phyloP scores from a whole-genome alignment of 495 filamentous ascomycete genomes.

The Penicillium coprophilum region DNA sequence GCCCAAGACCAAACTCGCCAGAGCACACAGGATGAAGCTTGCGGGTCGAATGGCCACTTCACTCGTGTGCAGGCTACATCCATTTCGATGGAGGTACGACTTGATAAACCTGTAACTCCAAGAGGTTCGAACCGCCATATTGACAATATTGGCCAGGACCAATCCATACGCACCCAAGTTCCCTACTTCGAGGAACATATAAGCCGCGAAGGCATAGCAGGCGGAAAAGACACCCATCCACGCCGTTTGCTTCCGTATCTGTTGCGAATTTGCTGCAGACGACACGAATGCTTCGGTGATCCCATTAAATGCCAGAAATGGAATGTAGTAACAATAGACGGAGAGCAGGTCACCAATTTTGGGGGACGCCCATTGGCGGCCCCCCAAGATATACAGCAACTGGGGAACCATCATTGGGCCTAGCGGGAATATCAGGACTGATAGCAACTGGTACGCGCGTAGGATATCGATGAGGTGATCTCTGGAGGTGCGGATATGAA shows the following conservation, averaged over 20 bases:
- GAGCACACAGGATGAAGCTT: conserved; percentile 35
- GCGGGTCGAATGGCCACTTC: conserved; percentile 30
- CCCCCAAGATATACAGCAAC: conserved; percentile 70
- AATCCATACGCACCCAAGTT: conserved; percentile 73
- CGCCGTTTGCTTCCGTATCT: conserved; percentile 71
- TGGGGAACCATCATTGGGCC: conserved; percentile 72
- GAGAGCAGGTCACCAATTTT: conserved; percentile 69
- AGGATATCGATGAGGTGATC: conserved; percentile 37
- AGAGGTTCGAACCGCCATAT: conserved; percentile 76
- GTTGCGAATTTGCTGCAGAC: conserved; percentile 66
- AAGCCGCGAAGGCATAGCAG: conserved; percentile 70
- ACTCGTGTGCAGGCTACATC: conserved; percentile 29
- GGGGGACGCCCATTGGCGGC: conserved; percentile 64
- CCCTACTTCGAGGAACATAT: conserved; percentile 63
- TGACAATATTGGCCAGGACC: conserved; percentile 80
- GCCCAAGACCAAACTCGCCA: conserved; percentile 34
- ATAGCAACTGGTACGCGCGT: conserved; percentile 56
- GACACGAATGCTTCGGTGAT: conserved; percentile 90
- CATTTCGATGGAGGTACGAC: conserved; percentile 53
- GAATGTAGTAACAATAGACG: conserved; percentile 87
- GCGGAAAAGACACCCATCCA: conserved; percentile 81
- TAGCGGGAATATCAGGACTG: conserved; percentile 61
- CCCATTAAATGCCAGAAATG: conserved; percentile 87
- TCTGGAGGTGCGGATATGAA: conserved; percentile 32
- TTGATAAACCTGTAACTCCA: conserved; percentile 77